Conservation (phyloP, 1,139 yeast species). For the Magnusiomyces paraingens region DNA sequence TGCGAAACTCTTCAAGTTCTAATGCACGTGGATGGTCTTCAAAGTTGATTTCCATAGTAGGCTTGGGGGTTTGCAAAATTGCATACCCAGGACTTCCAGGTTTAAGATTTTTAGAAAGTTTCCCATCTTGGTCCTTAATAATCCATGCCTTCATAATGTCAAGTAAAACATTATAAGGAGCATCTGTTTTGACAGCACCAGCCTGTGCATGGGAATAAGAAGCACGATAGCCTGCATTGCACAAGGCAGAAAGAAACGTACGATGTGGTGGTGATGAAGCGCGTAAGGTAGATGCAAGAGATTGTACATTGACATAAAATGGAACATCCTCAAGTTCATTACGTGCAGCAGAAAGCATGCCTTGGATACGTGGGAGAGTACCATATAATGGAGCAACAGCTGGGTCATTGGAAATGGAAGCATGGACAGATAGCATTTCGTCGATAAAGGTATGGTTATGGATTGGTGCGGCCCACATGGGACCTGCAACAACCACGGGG, state of each 20-base stretch:
- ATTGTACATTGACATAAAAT: slow-evolving; percentile 52
- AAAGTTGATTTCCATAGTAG: slow-evolving; percentile 38
- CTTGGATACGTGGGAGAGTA: slow-evolving; percentile 77
- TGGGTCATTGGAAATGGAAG: slow-evolving; percentile 33
- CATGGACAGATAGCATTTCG: slow-evolving; percentile 51
- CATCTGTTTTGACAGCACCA: slow-evolving; percentile 81
- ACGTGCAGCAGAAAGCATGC: slow-evolving; percentile 81
- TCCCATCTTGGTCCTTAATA: slow-evolving; percentile 36
- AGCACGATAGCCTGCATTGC: slow-evolving; percentile 73
- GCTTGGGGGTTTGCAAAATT: slow-evolving; percentile 42
- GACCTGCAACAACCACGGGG: slow-evolving; percentile 79
- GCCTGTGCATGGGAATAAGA: slow-evolving; percentile 87
- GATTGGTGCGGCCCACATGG: slow-evolving; percentile 86
- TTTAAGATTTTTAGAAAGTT: slow-evolving; percentile 37
- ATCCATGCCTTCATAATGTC: slow-evolving; percentile 66
- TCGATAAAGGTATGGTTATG: slow-evolving; percentile 65
- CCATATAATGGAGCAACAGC: slow-evolving; percentile 44
- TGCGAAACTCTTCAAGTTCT: slow-evolving; percentile 52
- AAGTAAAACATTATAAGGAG: slow-evolving; percentile 77
- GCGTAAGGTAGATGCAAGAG: slow-evolving; percentile 69
- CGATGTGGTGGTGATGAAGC: slow-evolving; percentile 79
- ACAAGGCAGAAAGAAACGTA: slow-evolving; percentile 68
- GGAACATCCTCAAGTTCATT: slow-evolving; percentile 60
- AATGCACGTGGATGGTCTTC: slow-evolving; percentile 49
- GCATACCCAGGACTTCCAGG: slow-evolving; percentile 57